Conservation (phyloP, 495 filamentous ascomycete genomes). For the Daldinia caldariorum region DNA sequence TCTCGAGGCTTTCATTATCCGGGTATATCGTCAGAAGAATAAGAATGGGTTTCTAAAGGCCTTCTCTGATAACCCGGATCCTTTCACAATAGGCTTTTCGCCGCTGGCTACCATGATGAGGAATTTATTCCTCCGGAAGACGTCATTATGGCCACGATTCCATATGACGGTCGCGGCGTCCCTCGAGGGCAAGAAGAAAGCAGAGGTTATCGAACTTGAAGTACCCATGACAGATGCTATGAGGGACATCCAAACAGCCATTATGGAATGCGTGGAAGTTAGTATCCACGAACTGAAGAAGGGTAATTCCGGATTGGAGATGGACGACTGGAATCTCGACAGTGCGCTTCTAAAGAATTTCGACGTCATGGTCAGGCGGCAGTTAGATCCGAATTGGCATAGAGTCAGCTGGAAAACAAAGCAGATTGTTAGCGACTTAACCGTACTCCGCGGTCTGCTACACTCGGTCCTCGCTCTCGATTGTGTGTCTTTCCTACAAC, state of each 20-base stretch:
- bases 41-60: conserved; percentile 94
- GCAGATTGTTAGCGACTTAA: conserved; percentile 90
- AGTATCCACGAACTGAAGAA: conserved; percentile 93
- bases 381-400: conserved; percentile 97
- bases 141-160: conserved; percentile 93
- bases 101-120: conserved; percentile 91
- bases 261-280: conserved; percentile 95
- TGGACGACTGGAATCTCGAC: conserved; percentile 98
- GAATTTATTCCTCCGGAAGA: conserved; percentile 89
- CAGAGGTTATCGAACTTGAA: conserved; percentile 96
- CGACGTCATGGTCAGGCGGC: conserved; percentile 85
- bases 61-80: conserved; percentile 93
- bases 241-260: conserved; percentile 90
- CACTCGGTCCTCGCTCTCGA: conserved; percentile 88
- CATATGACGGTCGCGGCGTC: conserved; percentile 88
- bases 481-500: conserved; percentile 89
- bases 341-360: conserved; percentile 94
- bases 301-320: conserved; percentile 85
- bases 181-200: conserved; percentile 90
- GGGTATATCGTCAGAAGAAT: conserved; percentile 93
- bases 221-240: conserved; percentile 97
- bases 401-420: conserved; percentile 92
- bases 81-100: conserved; percentile 88
- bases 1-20: conserved; percentile 91
- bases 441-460: conserved; percentile 84